phyloP scores from a whole-genome alignment of 2,329 filamentous ascomycete genomes.

The Arthrobotrys conoides region DNA sequence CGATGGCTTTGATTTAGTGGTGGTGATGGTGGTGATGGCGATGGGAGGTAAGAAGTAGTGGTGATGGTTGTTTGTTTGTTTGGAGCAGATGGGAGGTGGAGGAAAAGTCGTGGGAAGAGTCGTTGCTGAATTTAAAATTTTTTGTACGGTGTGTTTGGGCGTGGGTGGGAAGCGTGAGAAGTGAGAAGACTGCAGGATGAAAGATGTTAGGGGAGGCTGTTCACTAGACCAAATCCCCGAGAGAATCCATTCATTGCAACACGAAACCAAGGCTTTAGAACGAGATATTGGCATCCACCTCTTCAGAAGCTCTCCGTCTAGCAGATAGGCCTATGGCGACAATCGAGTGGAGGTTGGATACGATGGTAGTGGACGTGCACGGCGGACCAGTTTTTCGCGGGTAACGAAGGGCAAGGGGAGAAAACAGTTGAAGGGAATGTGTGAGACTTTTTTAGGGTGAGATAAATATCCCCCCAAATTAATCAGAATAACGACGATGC shows the following conservation, averaged over 20 bases:
- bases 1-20: background rate
- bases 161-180: conserved; percentile 1
- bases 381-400: conserved; percentile 15
- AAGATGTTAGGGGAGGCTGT: conserved; percentile 49
- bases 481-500: conserved; percentile 47
- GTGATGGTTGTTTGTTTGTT: conserved; percentile 1
- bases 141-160: background rate
- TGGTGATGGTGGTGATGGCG: background rate
- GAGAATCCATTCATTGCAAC: conserved; percentile 59
- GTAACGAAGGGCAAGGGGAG: conserved; percentile 20
- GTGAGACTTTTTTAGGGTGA: conserved; percentile 39
- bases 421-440: background rate
- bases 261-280: conserved; percentile 31
- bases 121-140: conserved; percentile 20
- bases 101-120: background rate
- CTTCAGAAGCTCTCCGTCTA: conserved; percentile 34
- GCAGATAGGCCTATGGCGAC: conserved; percentile 34
- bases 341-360: background rate
- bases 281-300: conserved; percentile 47
- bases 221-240: conserved; percentile 45
- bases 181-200: background rate
- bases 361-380: conserved; percentile 26
- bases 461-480: conserved; percentile 31
- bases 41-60: background rate
- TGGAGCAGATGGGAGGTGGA: background rate